Evolutionary conservation across 2,329 filamentous ascomycete species (phyloP).

Genomic region (Amauroascus verrucosus): DNA sequence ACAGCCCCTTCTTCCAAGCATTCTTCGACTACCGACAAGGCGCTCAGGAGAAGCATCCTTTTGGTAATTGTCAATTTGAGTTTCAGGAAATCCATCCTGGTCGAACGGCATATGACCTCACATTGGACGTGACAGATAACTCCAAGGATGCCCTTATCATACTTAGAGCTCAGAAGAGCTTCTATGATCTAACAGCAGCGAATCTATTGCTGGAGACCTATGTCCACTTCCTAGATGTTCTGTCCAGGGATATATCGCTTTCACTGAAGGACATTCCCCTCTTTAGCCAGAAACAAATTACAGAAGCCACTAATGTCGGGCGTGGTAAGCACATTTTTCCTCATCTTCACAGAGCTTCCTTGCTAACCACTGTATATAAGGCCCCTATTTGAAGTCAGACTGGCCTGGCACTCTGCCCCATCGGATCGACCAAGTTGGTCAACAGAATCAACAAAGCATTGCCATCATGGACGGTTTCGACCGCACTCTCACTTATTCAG

Average conservation of each 20-base stretch:
- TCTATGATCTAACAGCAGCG: not conserved
- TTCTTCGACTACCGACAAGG: slow-evolving; percentile 40
- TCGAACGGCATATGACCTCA: not conserved
- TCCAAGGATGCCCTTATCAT: slow-evolving; percentile 17
- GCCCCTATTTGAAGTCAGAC: not conserved
- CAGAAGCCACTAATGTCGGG: not conserved
- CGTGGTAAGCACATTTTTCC: no score
- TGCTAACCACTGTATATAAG: no score
- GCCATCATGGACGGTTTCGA: slow-evolving; percentile 25
- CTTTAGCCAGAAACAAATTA: not conserved
- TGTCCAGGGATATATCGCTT: not conserved
- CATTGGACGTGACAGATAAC: no score
- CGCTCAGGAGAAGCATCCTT: not conserved
- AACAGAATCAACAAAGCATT: slow-evolving; percentile 15
- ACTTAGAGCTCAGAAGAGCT: slow-evolving; percentile 24
- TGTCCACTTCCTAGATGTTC: not conserved
- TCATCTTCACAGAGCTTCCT: no score
- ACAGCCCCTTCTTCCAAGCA: slow-evolving; percentile 43
- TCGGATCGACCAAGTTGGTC: slow-evolving; percentile 23
- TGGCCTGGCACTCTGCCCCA: slow-evolving; percentile 24
- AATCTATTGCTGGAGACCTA: not conserved
- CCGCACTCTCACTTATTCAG: slow-evolving; percentile 25
- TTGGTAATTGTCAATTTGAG: slow-evolving; percentile 16
- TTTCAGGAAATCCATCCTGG: not conserved
- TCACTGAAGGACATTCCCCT: not conserved